Evolutionary conservation across 1,139 yeast genomes (phyloP).

Genomic region (Hyphopichia wangnamkhiaoensis): DNA sequence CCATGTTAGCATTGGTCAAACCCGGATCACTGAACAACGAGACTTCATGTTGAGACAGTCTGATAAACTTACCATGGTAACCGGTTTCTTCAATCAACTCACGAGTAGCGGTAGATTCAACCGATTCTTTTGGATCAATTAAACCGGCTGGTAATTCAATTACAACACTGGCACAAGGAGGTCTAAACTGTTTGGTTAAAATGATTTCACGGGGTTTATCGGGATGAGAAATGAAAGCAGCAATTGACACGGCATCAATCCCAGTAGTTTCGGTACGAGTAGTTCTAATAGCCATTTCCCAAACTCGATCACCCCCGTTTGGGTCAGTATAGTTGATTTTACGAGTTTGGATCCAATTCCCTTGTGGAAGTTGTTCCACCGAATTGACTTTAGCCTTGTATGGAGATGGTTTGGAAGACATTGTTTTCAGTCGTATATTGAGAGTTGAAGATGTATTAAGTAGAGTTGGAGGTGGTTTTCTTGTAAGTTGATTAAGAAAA

Average conservation of each 20-base stretch:
- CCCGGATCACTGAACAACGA: slow-evolving; percentile 86
- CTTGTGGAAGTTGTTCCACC: slow-evolving; percentile 30
- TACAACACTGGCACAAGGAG: slow-evolving; percentile 85
- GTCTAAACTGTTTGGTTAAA: slow-evolving; percentile 85
- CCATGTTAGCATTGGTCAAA: slow-evolving; percentile 85
- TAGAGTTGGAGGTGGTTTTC: too few relatives aligned
- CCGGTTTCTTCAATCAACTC: slow-evolving; percentile 94
- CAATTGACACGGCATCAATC: slow-evolving; percentile 86
- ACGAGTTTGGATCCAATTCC: slow-evolving; percentile 50
- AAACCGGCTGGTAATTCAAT: slow-evolving; percentile 96
- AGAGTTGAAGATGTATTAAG: neutral
- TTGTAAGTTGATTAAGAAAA: too few relatives aligned
- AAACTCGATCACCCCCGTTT: slow-evolving; percentile 60
- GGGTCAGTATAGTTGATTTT: slow-evolving; percentile 74
- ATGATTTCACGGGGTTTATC: slow-evolving; percentile 54
- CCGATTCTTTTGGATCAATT: slow-evolving; percentile 78
- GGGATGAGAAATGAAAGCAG: slow-evolving; percentile 61
- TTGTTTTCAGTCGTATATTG: neutral
- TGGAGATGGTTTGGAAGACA: slow-evolving; percentile 31
- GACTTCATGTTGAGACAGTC: slow-evolving; percentile 46
- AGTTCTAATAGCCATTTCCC: slow-evolving; percentile 90
- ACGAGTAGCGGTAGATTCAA: slow-evolving; percentile 79
- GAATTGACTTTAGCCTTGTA: slow-evolving; percentile 34
- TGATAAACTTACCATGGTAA: slow-evolving; percentile 62
- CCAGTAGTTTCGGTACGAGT: slow-evolving; percentile 70